Conservation (phyloP, 2,329 filamentous ascomycete genomes). For the Colletotrichum noveboracense region DNA sequence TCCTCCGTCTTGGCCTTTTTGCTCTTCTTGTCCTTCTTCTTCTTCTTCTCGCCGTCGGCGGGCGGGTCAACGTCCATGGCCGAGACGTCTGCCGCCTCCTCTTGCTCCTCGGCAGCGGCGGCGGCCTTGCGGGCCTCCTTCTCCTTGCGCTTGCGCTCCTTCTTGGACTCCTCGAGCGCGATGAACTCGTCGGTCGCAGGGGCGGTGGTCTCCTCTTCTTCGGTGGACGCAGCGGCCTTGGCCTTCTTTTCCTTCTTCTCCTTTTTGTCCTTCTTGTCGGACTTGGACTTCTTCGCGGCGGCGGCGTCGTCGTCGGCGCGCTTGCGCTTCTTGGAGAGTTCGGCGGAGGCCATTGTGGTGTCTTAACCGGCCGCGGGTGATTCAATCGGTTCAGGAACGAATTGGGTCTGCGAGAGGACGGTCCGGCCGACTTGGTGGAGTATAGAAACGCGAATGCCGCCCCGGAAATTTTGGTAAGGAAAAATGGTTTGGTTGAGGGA, state of each 20-base stretch:
- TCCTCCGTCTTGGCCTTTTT: conserved; percentile 24
- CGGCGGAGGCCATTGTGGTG: background rate
- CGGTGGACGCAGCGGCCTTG: background rate
- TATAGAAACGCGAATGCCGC: background rate
- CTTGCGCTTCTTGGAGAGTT: conserved; percentile 29
- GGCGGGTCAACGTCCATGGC: conserved; percentile 18
- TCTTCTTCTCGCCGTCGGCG: conserved; percentile 26
- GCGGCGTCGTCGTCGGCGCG: conserved; percentile 23
- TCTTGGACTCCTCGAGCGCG: conserved; percentile 22
- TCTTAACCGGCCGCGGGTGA: background rate
- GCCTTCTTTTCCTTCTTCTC: conserved; percentile 25
- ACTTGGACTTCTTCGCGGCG: conserved; percentile 27
- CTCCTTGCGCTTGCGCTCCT: conserved; percentile 33
- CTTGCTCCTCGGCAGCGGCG: background rate
- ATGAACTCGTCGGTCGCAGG: conserved; percentile 1
- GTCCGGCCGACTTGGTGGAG: too few relatives aligned
- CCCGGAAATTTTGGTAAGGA: background rate
- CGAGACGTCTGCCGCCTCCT: background rate
- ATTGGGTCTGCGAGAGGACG: too few relatives aligned
- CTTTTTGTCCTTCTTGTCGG: conserved; percentile 26
- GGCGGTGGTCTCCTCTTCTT: background rate
- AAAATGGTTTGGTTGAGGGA: background rate
- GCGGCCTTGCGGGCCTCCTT: conserved; percentile 19
- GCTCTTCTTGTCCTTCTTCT: conserved; percentile 30
- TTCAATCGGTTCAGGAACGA: too few relatives aligned